Percentiles rank a stretch among this genome's conserved stretches.
These are phyloP conservation scores for Beauveria bassiana DNA, from an alignment of 2,329 filamentous ascomycete species.

Conservation along the genomic window DNA sequence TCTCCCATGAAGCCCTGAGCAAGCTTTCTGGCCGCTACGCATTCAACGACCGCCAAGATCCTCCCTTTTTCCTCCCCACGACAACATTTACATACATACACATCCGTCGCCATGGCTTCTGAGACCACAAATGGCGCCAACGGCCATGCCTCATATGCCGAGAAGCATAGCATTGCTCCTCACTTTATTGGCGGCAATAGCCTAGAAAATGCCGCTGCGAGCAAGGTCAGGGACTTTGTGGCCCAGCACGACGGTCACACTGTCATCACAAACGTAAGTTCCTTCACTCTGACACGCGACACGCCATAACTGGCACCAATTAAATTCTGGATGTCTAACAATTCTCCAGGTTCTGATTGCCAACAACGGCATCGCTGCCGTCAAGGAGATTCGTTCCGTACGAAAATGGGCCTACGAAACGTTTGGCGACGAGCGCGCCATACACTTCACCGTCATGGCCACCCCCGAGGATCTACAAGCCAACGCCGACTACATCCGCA, in stretches of 20 bases:
- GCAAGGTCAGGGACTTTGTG: constrained; percentile 95
- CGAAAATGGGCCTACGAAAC: constrained; percentile 99
- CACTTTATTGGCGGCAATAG: constrained; percentile 97
- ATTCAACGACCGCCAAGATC: constrained; percentile 1
- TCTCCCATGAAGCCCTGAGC: constrained; percentile 7
- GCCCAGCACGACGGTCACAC: constrained; percentile 85
- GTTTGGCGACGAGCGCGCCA: constrained; percentile 95
- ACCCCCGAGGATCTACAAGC: constrained; percentile 95
- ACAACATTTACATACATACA: constrained; percentile 18
- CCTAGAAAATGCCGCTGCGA: constrained; percentile 70
- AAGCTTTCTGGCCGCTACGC: background rate
- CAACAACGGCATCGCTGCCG: constrained; percentile 98
- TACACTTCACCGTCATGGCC: constrained; percentile 99
- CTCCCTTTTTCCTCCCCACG: background rate
- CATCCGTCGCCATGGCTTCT: constrained; percentile 35
- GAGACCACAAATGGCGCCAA: constrained; percentile 42
- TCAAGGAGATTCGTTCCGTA: constrained; percentile 98
- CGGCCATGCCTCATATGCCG: constrained; percentile 61
- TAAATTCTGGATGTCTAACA: background rate
- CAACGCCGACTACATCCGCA: constrained; percentile 98
- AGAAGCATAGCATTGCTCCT: constrained; percentile 73
- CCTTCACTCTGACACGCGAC: constrained; percentile 10
- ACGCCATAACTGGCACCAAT: too few relatives aligned
- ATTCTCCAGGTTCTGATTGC: constrained; percentile 81
- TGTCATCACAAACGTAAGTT: constrained; percentile 88